These are phyloP conservation scores for Huntiella bhutanensis DNA, from an alignment of 2,329 filamentous ascomycete genomes.

Conservation along the genomic window DNA sequence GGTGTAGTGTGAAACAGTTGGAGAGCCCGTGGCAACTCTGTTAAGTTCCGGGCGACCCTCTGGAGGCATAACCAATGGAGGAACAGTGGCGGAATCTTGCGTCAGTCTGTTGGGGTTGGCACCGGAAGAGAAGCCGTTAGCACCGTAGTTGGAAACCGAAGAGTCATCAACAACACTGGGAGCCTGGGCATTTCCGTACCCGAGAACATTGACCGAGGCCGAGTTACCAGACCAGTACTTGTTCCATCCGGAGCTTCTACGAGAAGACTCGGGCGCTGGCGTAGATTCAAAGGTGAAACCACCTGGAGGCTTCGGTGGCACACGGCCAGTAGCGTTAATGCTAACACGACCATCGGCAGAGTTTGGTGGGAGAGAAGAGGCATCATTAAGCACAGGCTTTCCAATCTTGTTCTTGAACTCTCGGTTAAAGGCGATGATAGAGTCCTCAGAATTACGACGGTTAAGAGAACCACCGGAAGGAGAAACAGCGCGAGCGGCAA, in stretches of 20 bases:
- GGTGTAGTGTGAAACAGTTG: constrained; percentile 43
- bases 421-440: constrained; percentile 39
- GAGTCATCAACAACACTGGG: constrained; percentile 23
- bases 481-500: not conserved
- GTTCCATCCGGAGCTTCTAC: constrained; percentile 58
- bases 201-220: constrained; percentile 42
- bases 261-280: constrained; percentile 17
- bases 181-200: constrained; percentile 31
- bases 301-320: constrained; percentile 7
- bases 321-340: constrained; percentile 9
- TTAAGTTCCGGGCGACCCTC: constrained; percentile 44
- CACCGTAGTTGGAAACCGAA: constrained; percentile 23
- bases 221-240: constrained; percentile 60
- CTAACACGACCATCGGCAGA: constrained; percentile 5
- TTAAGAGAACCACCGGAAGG: constrained; percentile 14
- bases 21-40: constrained; percentile 49
- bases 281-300: constrained; percentile 2
- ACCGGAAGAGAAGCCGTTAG: constrained; percentile 24
- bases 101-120: constrained; percentile 28
- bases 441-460: constrained; percentile 25
- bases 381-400: constrained; percentile 35
- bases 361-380: not conserved
- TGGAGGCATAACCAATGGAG: constrained; percentile 41
- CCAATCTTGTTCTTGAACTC: constrained; percentile 44
- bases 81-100: constrained; percentile 49